Base-by-base conservation (phyloP, 352 stramenopile genomes). In the Pythium apleroticum region DNA sequence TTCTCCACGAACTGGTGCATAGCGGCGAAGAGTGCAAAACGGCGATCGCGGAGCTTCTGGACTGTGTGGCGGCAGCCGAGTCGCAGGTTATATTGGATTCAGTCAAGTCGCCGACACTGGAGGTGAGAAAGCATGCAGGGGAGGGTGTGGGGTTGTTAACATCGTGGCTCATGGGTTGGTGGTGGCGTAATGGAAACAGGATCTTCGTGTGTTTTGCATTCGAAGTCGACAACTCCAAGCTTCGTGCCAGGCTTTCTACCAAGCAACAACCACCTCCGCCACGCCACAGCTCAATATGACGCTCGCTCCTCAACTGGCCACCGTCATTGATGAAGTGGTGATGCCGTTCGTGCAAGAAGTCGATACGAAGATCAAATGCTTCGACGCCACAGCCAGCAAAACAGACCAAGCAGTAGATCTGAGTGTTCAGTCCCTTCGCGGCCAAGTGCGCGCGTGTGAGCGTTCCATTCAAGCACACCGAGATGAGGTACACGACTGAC, bases 161-260 rank as follows among this genome's bases (percentile, higher is more conserved):
- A 33, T 33, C 5, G 0, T 33, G 35, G 35, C 35, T 41, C 35
- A 41, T 4, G 35, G 11, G 35, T 41, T 17, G 43, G 17, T 15
- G 19, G 15, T 50, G n/a, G n/a, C n/a, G n/a, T n/a, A n/a, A n/a
- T n/a, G n/a, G n/a, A 27, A 19, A 28, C 20, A 66, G 60, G 60
- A 66, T 15, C 54, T 66, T 48, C 50, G 52, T 5, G 15, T 25
- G 4, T 46, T 57, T 48, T 60, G 52, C n/a, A 11, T 37, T 10
- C 58, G 37, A 43, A 54, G 53, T 31, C 53, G 9, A 33, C 53
- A 22, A 22, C 3, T 59, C 5, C n/a, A 35, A 22, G 33, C 31
- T 5, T 14, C n/a, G 6, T 59, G 20, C 10, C 11, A 35, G 8
- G 33, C 33, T 10, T 49, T 57, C 9, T 25, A 12, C 9, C 9